These are phyloP conservation scores for Jatropha podagrica DNA, from an alignment of 441 rosid genomes.

Conservation along the genomic window DNA sequence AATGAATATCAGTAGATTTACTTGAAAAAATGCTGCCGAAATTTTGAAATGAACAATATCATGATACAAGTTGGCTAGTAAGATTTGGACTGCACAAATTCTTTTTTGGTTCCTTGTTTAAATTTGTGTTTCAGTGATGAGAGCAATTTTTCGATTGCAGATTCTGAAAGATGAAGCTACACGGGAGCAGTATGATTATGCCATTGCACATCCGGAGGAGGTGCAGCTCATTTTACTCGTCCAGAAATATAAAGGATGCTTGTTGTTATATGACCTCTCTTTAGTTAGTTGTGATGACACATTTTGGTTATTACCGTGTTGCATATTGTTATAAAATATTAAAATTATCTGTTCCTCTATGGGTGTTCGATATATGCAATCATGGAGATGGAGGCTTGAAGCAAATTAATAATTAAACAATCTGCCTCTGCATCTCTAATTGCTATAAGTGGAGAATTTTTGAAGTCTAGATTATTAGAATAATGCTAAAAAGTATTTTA, in stretches of 20 bases:
- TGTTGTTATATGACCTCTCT: neutral
- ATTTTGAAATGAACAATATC: neutral
- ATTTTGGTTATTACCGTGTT: neutral
- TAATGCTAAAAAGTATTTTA: neutral
- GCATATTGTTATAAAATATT: neutral
- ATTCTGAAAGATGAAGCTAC: slow-evolving; percentile 94
- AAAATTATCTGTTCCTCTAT: neutral
- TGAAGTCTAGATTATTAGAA: neutral
- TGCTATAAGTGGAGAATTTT: neutral
- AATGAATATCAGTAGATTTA: neutral
- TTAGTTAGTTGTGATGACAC: neutral
- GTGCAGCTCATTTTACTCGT: slow-evolving; percentile 31
- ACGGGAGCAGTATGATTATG: slow-evolving; percentile 87
- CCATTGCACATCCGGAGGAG: slow-evolving; percentile 95
- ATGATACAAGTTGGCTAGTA: too few species aligned
- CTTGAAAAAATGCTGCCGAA: neutral
- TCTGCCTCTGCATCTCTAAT: neutral
- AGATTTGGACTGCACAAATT: neutral
- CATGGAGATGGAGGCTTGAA: neutral
- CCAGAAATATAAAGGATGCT: neutral
- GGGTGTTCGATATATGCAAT: neutral
- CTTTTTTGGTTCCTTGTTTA: neutral
- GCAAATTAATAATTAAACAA: neutral
- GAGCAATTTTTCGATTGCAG: slow-evolving; percentile 36
- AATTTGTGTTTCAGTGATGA: neutral